These are phyloP conservation scores for Elsinoe ampelina DNA, from an alignment of 2,329 filamentous ascomycete species.

Conservation along the genomic window DNA sequence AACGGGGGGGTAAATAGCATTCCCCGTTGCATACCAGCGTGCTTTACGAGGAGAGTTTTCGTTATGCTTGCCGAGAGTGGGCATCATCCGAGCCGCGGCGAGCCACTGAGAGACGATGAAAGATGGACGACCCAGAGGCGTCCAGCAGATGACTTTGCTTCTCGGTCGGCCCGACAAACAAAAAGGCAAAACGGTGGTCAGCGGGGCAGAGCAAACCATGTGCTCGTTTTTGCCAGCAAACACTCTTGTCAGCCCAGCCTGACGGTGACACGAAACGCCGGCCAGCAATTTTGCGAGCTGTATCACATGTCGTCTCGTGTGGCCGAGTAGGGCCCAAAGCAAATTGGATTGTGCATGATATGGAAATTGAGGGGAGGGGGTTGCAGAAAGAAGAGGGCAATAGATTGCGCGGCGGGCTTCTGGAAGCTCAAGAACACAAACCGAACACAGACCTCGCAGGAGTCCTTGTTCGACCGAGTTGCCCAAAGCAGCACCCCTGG, in stretches of 20 bases:
- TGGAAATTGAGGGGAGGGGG: neutral
- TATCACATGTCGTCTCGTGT: constrained; percentile 5
- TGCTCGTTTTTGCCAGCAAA: constrained; percentile 10
- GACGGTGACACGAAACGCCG: neutral
- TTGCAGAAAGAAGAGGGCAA: neutral
- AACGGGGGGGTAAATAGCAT: too few species aligned
- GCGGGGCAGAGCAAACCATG: constrained; percentile 7
- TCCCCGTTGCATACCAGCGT: neutral
- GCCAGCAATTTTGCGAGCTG: neutral
- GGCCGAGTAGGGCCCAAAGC: neutral
- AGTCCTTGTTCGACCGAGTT: neutral
- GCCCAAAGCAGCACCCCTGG: neutral
- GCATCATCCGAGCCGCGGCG: neutral
- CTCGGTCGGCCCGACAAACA: constrained; percentile 6
- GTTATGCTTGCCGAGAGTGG: neutral
- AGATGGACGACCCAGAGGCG: neutral
- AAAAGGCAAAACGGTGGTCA: constrained; percentile 12
- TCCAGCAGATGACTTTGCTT: neutral
- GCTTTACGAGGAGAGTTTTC: neutral
- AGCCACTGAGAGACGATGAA: neutral
- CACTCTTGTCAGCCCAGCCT: neutral
- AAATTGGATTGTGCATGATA: neutral
- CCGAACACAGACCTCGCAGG: neutral
- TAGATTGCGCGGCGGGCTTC: constrained; percentile 10
- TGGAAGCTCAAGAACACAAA: constrained; percentile 2